phyloP scores from a whole-genome alignment of 2,329 filamentous ascomycete genomes.

The Fusarium pseudocircinatum region DNA sequence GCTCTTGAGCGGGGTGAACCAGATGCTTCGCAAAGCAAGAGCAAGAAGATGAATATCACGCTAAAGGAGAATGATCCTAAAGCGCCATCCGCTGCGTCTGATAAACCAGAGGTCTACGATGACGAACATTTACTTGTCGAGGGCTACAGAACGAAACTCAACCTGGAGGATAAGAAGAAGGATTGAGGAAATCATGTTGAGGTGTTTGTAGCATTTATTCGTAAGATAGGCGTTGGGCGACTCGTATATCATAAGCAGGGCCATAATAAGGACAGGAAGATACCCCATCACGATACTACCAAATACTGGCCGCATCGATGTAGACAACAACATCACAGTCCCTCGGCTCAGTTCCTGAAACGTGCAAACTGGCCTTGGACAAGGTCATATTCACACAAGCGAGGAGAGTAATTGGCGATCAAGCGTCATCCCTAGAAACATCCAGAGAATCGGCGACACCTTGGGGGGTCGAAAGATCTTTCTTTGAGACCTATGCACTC shows the following conservation, averaged over 20 bases:
- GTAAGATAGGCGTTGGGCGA: conserved; percentile 27
- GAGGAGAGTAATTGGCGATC: conserved; percentile 76
- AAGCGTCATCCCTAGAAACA: conserved; percentile 78
- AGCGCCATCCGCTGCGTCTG: conserved; percentile 29
- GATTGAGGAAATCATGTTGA: not conserved
- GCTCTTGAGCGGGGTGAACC: conserved; percentile 59
- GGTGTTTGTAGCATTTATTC: not conserved
- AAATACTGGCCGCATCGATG: not conserved
- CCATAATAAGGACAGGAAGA: conserved; percentile 17
- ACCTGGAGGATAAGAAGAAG: conserved; percentile 24
- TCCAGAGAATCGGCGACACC: conserved; percentile 89
- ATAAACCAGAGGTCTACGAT: conserved; percentile 44
- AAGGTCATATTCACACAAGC: conserved; percentile 45
- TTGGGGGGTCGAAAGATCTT: conserved; percentile 70
- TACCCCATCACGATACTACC: conserved; percentile 23
- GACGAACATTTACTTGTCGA: conserved; percentile 60
- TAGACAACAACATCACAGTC: not conserved
- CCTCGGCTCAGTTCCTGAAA: conserved; percentile 13
- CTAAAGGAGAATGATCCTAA: conserved; percentile 61
- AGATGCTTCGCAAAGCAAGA: conserved; percentile 41
- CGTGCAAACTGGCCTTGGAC: conserved; percentile 32
- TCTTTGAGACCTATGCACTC: conserved; percentile 68
- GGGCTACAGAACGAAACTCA: conserved; percentile 57
- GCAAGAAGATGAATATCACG: conserved; percentile 56
- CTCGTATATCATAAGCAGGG: conserved; percentile 12